These are phyloP conservation scores for Populus tremula DNA, from an alignment of 345 rosid genomes.

Conservation along the genomic window DNA sequence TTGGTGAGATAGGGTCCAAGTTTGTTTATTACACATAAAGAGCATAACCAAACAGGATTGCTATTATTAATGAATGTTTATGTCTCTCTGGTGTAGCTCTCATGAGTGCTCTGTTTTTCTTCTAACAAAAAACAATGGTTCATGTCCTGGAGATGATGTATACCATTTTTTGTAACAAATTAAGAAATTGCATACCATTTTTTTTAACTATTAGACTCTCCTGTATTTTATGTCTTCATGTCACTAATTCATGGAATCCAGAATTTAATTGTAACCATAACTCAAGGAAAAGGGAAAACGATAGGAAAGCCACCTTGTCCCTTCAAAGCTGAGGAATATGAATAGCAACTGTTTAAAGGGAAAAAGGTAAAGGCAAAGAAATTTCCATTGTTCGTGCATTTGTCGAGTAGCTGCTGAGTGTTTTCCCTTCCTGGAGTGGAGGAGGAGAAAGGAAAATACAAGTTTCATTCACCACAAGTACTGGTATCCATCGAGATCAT, in stretches of 20 bases:
- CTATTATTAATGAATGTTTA: no score
- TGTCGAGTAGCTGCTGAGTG: neutral
- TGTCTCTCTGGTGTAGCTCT: no score
- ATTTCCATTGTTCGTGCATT: neutral
- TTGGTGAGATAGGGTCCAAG: constrained; percentile 10
- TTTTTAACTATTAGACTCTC: no score
- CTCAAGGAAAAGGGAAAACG: neutral
- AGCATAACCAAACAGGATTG: neutral
- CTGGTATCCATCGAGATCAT: neutral
- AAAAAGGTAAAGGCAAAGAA: neutral
- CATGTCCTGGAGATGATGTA: no score
- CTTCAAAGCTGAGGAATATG: neutral
- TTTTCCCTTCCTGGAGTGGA: neutral
- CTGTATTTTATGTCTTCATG: neutral
- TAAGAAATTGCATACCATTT: no score
- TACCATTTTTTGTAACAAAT: no score
- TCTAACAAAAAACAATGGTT: no score
- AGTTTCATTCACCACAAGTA: neutral
- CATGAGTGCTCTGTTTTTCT: no score
- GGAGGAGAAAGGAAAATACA: neutral
- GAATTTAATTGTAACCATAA: neutral
- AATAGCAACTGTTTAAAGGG: neutral
- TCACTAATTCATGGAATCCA: neutral
- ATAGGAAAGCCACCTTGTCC: neutral
- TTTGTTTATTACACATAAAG: constrained; percentile 2